Conservation (phyloP, 257 asterid genomes). For the Penstemon davidsonii region DNA sequence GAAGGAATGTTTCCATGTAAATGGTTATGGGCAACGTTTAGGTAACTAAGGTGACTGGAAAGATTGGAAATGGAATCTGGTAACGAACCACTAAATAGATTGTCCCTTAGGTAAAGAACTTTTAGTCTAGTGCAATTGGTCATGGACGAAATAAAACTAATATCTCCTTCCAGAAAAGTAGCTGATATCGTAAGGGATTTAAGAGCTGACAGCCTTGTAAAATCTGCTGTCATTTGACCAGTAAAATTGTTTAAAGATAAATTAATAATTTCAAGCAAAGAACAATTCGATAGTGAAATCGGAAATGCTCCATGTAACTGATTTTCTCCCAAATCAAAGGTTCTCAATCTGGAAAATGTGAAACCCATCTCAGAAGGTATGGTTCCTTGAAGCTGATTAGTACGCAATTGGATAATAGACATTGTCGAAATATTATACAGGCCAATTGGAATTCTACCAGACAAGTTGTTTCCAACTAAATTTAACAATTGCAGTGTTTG, state of each 20-base stretch:
- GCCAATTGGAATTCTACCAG: conserved; percentile 29
- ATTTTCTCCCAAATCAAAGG: conserved; percentile 22
- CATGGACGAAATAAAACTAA: conserved; percentile 36
- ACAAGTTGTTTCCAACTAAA: conserved; percentile 22
- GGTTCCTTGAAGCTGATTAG: conserved; percentile 30
- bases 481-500: conserved; percentile 17
- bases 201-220: conserved; percentile 28
- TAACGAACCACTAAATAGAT: conserved; percentile 39
- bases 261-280: conserved; percentile 13
- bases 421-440: conserved; percentile 36
- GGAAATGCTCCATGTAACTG: conserved; percentile 32
- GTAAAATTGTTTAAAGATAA: conserved; percentile 27
- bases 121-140: conserved; percentile 34
- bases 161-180: conserved; percentile 14
- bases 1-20: conserved; percentile 37
- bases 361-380: conserved; percentile 30
- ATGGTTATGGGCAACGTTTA: conserved; percentile 28
- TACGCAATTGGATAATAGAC: background rate
- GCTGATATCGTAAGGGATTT: conserved; percentile 14
- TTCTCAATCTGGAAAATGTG: conserved; percentile 24
- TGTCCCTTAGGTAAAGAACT: conserved; percentile 22
- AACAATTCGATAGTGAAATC: conserved; percentile 32
- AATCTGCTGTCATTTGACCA: conserved; percentile 31
- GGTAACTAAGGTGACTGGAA: conserved; percentile 17
- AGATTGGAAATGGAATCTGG: conserved; percentile 35